Evolutionary conservation across 148 eudicot genomes (phyloP).

Genomic region (Cornus controversa): DNA sequence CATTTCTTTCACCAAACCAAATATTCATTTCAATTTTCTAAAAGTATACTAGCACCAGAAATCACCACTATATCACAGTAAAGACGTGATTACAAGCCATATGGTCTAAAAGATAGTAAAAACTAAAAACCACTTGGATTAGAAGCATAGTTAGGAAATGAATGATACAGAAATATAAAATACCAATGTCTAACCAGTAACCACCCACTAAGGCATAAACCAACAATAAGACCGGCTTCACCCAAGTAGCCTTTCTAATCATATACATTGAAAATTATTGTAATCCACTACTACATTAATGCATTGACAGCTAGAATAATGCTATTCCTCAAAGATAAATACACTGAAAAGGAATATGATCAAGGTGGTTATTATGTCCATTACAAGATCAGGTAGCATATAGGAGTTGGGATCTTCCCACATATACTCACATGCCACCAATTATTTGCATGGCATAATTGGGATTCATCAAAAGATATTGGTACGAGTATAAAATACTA

Average conservation of each 20-base stretch:
- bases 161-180: not conserved
- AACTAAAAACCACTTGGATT: not conserved
- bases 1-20: not conserved
- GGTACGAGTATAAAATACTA: not conserved
- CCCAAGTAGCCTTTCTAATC: not conserved
- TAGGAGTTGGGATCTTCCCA: not conserved
- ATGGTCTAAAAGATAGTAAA: not conserved
- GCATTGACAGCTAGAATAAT: not conserved
- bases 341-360: not conserved
- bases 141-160: not conserved
- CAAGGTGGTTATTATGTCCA: not conserved
- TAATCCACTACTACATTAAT: not conserved
- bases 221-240: not conserved
- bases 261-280: too few species aligned
- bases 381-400: not conserved
- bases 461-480: not conserved
- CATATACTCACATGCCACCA: not conserved
- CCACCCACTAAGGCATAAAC: not conserved
- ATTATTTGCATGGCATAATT: not conserved
- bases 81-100: not conserved
- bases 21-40: not conserved
- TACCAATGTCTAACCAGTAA: not conserved
- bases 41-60: not conserved
- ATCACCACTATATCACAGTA: not conserved
- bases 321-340: not conserved